Conservation (phyloP, 192 early-diverging fungal genomes). For the Dispira parvispora region DNA sequence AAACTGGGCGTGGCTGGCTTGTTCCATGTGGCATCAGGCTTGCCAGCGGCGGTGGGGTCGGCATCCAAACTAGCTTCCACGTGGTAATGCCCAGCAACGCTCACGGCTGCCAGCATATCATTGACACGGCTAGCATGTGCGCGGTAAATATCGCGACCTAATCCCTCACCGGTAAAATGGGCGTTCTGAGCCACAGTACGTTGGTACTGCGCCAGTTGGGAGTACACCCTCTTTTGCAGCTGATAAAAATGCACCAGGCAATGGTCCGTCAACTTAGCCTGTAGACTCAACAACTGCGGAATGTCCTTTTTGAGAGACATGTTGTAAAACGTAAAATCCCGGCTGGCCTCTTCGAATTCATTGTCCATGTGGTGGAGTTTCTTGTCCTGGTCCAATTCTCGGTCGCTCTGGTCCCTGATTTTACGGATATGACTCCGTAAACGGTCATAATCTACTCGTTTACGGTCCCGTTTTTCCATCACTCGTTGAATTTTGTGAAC, state of each 20-base stretch:
- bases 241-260: slow-evolving; percentile 72
- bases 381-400: slow-evolving; percentile 44
- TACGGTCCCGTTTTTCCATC: slow-evolving; percentile 80
- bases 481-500: slow-evolving; percentile 64
- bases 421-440: slow-evolving; percentile 55
- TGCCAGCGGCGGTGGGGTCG: too few relatives aligned
- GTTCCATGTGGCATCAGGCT: too few relatives aligned
- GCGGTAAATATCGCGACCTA: slow-evolving; percentile 8
- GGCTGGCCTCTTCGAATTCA: slow-evolving; percentile 58
- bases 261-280: slow-evolving; percentile 67
- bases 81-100: slow-evolving; percentile 1
- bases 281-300: slow-evolving; percentile 57
- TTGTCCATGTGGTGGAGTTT: slow-evolving; percentile 47
- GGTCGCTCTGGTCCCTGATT: slow-evolving; percentile 44
- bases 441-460: slow-evolving; percentile 86
- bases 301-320: slow-evolving; percentile 63
- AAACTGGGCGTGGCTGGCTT: too few relatives aligned
- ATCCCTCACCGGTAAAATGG: slow-evolving; percentile 33
- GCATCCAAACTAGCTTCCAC: background rate
- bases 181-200: slow-evolving; percentile 32
- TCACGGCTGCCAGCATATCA: background rate
- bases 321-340: slow-evolving; percentile 76
- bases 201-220: slow-evolving; percentile 40
- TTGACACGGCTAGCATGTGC: background rate
- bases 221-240: slow-evolving; percentile 65